phyloP scores from a whole-genome alignment of 441 rosid species.

The Gossypium davidsonii region DNA sequence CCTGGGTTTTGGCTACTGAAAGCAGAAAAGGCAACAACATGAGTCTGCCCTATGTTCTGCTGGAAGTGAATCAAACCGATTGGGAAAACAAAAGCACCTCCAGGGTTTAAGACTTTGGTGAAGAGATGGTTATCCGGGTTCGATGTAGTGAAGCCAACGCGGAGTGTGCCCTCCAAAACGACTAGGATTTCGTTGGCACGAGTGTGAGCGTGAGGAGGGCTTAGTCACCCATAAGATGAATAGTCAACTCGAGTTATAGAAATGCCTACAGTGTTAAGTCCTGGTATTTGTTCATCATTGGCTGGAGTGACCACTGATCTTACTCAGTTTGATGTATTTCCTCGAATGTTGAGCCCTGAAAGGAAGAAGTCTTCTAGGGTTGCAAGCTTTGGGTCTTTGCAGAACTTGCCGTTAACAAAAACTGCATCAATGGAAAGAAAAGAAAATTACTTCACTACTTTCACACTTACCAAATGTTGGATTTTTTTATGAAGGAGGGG shows the following conservation, averaged over 20 bases:
- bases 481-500: no score
- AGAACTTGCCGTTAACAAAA: slow-evolving; percentile 22
- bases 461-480: no score
- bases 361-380: slow-evolving; percentile 25
- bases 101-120: slow-evolving; percentile 16
- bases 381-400: slow-evolving; percentile 30
- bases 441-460: no score
- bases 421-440: background rate
- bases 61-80: slow-evolving; percentile 28
- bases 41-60: slow-evolving; percentile 15
- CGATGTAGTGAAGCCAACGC: slow-evolving; percentile 29
- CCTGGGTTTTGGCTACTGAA: slow-evolving; percentile 33
- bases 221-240: slow-evolving; percentile 23
- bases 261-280: slow-evolving; percentile 10
- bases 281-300: slow-evolving; percentile 3
- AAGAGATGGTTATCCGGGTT: slow-evolving; percentile 23
- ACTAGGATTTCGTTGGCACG: slow-evolving; percentile 26
- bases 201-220: slow-evolving; percentile 35
- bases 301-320: slow-evolving; percentile 3
- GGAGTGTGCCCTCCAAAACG: slow-evolving; percentile 21
- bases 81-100: slow-evolving; percentile 34
- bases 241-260: slow-evolving; percentile 23
- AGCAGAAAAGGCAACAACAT: slow-evolving; percentile 24
- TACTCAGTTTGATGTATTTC: background rate
- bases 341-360: slow-evolving; percentile 18